Evolutionary conservation across 1,284 basidiomycete species (phyloP).

Genomic region (Erythrobasidium hasegawianum): DNA sequence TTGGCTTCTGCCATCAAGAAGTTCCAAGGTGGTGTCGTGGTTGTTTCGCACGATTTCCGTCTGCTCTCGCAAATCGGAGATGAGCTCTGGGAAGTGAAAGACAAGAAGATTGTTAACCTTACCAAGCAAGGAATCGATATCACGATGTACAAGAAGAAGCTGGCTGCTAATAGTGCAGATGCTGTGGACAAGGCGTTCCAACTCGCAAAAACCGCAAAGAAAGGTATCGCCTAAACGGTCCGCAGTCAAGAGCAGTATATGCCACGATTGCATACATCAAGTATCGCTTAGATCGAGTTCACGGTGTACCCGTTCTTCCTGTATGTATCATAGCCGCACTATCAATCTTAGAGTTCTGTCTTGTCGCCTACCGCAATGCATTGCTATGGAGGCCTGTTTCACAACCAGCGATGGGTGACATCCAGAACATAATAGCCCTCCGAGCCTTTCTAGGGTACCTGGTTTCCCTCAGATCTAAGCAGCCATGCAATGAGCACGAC

Average conservation of each 20-base stretch:
- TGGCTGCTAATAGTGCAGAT: conserved; percentile 12
- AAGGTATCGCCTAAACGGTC: too few relatives aligned
- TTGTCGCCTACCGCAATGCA: too few relatives aligned
- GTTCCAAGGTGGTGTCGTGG: conserved; percentile 95
- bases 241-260: too few relatives aligned
- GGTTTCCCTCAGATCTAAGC: background rate
- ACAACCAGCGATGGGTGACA: too few relatives aligned
- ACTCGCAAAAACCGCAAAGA: background rate
- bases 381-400: too few relatives aligned
- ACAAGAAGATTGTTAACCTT: conserved; percentile 88
- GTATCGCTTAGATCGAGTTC: too few relatives aligned
- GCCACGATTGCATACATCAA: too few relatives aligned
- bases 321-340: too few relatives aligned
- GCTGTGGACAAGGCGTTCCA: conserved; percentile 32
- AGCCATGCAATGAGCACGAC: background rate
- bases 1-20: conserved; percentile 91
- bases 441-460: background rate
- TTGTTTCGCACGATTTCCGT: conserved; percentile 90
- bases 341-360: too few relatives aligned
- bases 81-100: conserved; percentile 97
- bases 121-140: conserved; percentile 60
- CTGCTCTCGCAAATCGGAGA: conserved; percentile 85
- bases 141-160: conserved; percentile 34
- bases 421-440: too few relatives aligned
- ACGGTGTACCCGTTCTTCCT: too few relatives aligned